Evolutionary conservation across 148 eudicot genomes (phyloP), one percentile per base, ranked within the genome.

Genomic region (Rhododendron kiyosumense): DNA sequence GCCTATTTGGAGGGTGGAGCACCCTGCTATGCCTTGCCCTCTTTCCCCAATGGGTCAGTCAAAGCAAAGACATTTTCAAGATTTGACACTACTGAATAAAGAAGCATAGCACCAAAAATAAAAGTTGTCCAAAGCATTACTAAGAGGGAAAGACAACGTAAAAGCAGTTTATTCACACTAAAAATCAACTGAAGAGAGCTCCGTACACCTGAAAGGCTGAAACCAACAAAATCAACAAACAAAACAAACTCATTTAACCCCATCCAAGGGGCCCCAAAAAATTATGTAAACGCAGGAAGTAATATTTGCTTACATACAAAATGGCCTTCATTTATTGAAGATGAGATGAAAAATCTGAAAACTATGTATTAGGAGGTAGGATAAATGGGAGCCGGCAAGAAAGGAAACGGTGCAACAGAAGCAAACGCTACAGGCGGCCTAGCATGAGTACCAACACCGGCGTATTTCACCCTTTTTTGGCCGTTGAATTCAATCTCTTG

Each of bases 371-470:
- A 86, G 15, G 81, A 61, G 63, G 51, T 26, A 57, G 88, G 79
- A 69, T 95, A 93, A 77, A 91, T 84, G 84, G 99, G 99, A 84
- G 93, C 95, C 4, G 99, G 99, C 89, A 96, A 88, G 94, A 97
- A 95, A 80, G 99, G 99, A 82, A 97, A 97, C 24, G 99, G 99
- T 14, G 99, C 99, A 81, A 91, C 90, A 26, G 99, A 97, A 83
- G 99, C 99, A 85, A 91, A 97, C 46, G 98, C 98, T 28, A 97
- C 99, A 24, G 96, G 99, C 20, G 99, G 90, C 12, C 94, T 91
- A 15, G 87, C 85, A 75, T 57, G 86, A 71, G 88, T 63, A 59
- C 88, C 84, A 20, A 45, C 73, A 3, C 52, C 38, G 34, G 80
- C 52, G 17, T 34, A 79, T 85, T 87, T 91, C 30, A 74, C 81